Evolutionary conservation across 192 early-diverging fungal genomes (phyloP), one percentile per base, ranked within the genome.

Genomic region (Jimgerdemannia flammicorona): DNA sequence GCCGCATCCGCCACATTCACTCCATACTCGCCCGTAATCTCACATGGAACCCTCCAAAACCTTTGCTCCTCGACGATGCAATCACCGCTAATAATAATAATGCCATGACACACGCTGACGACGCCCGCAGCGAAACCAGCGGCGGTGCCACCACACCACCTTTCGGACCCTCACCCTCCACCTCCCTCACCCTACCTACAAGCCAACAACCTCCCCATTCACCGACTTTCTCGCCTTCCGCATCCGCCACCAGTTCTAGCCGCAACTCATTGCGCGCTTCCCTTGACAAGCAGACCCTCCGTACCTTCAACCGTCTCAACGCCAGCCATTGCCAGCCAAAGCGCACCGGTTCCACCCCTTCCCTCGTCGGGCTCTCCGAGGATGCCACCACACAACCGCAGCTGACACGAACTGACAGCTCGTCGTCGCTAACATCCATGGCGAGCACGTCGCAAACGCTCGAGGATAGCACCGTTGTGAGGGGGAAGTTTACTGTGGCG

Each of bases 1-100:
- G 74, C 70, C 74, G 79, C 49, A 75, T 80, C 70, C 71, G 79
- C 69, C 79, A 80, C 44, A 76, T 80, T 59, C 44, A 71, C 3
- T 69, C 79, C 8, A 70, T 80, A 14, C 75, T 67, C 66, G 75
- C 70, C 66, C 74, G 79, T 72, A 80, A 80, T 20, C 72, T 80
- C 73, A 72, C 69, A 64, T 80, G 74, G 75, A 44, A 39, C n/a
- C 43, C n/a, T 4, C 1, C 29, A 6, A 59, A 59, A 59, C 49
- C 0, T 14, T 2, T 14, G 14, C 14, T 2, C 49, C 8, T 59
- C 14, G 49, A 59, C 14, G 49, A 59, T 2, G 6, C 29, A 29
- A 29, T 29, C 29, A 29, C 49, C 14, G 49, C 49, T 59, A 10
- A 6, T 14, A 59, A 10, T 14, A 10, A 59, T 14, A 59, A 59